Base-by-base conservation (phyloP, 2,329 filamentous ascomycete genomes). In the Xylaria sp. region DNA sequence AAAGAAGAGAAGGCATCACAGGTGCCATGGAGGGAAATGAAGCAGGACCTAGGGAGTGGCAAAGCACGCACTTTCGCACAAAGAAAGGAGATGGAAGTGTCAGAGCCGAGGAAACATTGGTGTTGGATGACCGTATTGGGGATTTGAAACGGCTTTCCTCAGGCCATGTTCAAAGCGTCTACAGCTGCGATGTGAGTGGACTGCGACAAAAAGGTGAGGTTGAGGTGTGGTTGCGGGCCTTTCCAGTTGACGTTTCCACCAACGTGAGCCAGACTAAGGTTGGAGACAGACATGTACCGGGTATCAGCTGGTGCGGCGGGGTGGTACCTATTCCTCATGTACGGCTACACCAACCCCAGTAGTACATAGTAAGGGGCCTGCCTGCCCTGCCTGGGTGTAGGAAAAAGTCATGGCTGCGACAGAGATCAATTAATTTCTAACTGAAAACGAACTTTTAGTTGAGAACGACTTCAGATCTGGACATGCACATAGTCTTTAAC, bases 181-280 rank as follows among this genome's bases (percentile, higher is more conserved):
- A 63, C 44, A 60, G 54, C 19, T 34, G 54, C 19, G 44, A 57
- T 54, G 20, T 61, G 48, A 63, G 51, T 61, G 60, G 60, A 59
- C 34, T 22, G 22, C 24, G 38, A 34, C 22, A 49, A 51, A 48
- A 42, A 40, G 38, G 46, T 38, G 44, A 45, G 48, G 51, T 56
- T 46, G 44, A 43, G 34, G 37, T 48, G 46, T 42, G 42, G 52
- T 49, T 51, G 40, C n/a, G 50, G 37, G 49, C 18, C 38, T 46
- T 52, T 24, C 29, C 29, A 34, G 16, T 13, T 13, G 16, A 46
- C 16, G 50, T 59, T 56, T 52, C 52, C 52, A 53, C 57, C 50
- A 57, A 52, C 38, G 29, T 34, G 9, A 3, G 29, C 29, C 29
- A 34, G 3, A 34, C 4, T 13, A 6, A 34, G 4, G n/a, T n/a